Base-by-base conservation (phyloP, 805 yeast species). In the Candida jianshihensis region DNA sequence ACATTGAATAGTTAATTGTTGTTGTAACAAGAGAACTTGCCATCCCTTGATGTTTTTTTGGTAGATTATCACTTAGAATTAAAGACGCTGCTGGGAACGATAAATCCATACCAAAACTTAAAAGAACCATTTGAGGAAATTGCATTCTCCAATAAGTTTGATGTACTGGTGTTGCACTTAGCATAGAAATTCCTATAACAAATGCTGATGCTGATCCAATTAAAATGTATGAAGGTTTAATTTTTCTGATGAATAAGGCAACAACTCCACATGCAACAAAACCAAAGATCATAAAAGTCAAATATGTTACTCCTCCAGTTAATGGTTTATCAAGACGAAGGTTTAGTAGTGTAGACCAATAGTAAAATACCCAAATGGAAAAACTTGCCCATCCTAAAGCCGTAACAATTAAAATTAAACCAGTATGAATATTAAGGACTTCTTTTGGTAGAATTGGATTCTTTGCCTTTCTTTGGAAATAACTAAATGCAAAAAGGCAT, bases 381-480 rank as follows among this genome's bases (percentile, higher is more conserved):
- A 82, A 83, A 15, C 83, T 70, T 2, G 85, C 80, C 92, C 92
- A 83, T 0, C 90, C 90, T 6, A 75, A 58, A 3, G 73, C 64
- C 25, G 80, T 60, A 29, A 74, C 64, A 1, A 58, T 46, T 30
- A 83, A 57, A 2, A 78, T 72, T 39, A 77, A 51, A 0, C 69
- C 63, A 18, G 70, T 64, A 31, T 71, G 66, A 6, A 56, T 37
- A 34, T 63, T 65, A 53, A 78, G 63, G 1, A 70, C 66, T 2
- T 65, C 61, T 9, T 51, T 24, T 2, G 87, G 88, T 6, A 81
- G 47, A 13, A 81, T 53, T 10, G 87, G 87, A 44, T 66, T 44
- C 27, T 51, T 20, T 25, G 46, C 64, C 56, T 56, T 55, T n/a
- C 57, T 41, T 49, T 83, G 89, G 33, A 67, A 58, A 25, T 53